phyloP scores from a whole-genome alignment of 768 basidiomycete genomes.

The Solioccasus polychromus region DNA sequence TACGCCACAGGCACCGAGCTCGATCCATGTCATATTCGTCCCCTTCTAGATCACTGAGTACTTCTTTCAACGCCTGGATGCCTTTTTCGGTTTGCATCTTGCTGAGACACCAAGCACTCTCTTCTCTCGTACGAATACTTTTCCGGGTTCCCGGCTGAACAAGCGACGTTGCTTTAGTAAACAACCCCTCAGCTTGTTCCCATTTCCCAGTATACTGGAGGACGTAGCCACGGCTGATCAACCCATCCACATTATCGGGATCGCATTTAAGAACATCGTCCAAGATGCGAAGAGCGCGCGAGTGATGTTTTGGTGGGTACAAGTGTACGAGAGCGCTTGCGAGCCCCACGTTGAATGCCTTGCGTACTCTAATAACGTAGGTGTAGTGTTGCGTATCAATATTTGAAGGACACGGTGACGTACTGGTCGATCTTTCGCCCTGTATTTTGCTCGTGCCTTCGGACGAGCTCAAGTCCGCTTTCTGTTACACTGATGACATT shows the following conservation, averaged over 20 bases:
- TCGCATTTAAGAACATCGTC: conserved; percentile 65
- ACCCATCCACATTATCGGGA: conserved; percentile 57
- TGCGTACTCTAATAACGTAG: conserved; percentile 46
- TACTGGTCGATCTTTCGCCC: conserved; percentile 54
- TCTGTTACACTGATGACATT: conserved; percentile 72
- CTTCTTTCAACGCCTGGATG: conserved; percentile 44
- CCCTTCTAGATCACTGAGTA: conserved; percentile 42
- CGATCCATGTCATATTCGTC: conserved; percentile 53
- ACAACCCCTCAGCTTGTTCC: conserved; percentile 61
- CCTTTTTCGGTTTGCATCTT: conserved; percentile 53
- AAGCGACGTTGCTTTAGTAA: conserved; percentile 53
- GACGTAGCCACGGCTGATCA: conserved; percentile 77
- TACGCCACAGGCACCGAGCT: conserved; percentile 81
- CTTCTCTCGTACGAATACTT: conserved; percentile 69
- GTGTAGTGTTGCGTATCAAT: background rate
- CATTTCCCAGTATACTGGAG: conserved; percentile 63
- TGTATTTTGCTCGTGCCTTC: conserved; percentile 50
- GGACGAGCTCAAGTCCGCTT: conserved; percentile 58
- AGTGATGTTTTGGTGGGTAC: conserved; percentile 88
- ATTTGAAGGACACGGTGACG: conserved; percentile 13
- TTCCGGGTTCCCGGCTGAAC: conserved; percentile 43
- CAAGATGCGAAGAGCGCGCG: conserved; percentile 69
- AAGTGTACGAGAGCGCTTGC: conserved; percentile 79
- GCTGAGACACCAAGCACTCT: conserved; percentile 76
- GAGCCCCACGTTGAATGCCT: conserved; percentile 68